phyloP scores from a whole-genome alignment of 345 rosid species.

The Triadica sebifera region DNA sequence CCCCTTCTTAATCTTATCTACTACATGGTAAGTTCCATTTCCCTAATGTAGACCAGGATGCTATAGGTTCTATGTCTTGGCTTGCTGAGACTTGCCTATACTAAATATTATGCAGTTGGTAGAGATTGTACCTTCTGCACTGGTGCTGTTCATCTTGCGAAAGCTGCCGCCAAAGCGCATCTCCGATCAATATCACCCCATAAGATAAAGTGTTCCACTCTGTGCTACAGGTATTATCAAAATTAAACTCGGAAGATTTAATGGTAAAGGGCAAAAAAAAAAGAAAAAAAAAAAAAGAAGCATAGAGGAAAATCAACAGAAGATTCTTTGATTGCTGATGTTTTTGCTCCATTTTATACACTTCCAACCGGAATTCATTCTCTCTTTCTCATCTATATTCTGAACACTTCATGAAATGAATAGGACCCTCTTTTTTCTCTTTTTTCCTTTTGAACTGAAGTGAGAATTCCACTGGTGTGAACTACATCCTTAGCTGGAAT shows the following conservation, averaged over 20 bases:
- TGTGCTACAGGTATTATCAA: neutral
- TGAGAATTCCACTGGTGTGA: neutral
- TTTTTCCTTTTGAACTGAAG: neutral
- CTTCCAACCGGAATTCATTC: neutral
- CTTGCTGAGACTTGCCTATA: neutral
- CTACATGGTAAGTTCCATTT: slow-evolving; percentile 48
- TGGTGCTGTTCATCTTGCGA: slow-evolving; percentile 69
- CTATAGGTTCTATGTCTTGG: neutral
- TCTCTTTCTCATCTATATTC: neutral
- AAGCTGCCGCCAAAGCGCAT: slow-evolving; percentile 80
- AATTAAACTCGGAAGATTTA: neutral
- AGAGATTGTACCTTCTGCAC: slow-evolving; percentile 70
- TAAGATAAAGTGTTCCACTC: slow-evolving; percentile 35
- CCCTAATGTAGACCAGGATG: neutral
- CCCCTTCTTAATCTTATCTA: slow-evolving; percentile 62
- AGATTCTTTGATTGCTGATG: neutral
- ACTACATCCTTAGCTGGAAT: neutral
- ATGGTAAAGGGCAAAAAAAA: neutral
- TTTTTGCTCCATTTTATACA: neutral
- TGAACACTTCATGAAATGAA: neutral
- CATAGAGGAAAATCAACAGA: too few relatives aligned
- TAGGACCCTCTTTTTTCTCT: neutral
- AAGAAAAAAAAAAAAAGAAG: neutral
- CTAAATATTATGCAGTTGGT: slow-evolving; percentile 45
- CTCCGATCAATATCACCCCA: slow-evolving; percentile 65